Evolutionary conservation across 768 basidiomycete genomes (phyloP).

Genomic region (Phlebiopsis flavidoalba): DNA sequence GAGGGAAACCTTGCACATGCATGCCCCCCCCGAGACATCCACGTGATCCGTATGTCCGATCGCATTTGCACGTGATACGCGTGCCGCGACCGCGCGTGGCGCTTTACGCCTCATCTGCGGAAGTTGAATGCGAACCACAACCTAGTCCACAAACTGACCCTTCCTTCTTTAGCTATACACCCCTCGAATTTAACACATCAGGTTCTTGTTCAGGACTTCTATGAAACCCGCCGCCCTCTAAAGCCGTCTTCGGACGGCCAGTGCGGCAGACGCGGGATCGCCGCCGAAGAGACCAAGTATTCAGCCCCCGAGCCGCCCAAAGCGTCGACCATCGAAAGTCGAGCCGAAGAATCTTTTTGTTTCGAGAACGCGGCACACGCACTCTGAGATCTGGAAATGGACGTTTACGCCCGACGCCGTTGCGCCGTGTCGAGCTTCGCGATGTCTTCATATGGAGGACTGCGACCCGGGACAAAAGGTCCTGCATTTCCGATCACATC

Average conservation of each 20-base stretch:
- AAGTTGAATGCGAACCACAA: conserved; percentile 2
- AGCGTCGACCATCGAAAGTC: not conserved
- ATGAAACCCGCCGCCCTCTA: not conserved
- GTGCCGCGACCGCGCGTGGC: not conserved
- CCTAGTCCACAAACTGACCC: not conserved
- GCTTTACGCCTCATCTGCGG: not conserved
- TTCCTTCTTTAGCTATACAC: not conserved
- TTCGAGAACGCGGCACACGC: not conserved
- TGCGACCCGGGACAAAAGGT: conserved; percentile 17
- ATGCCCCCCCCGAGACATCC: too few relatives aligned
- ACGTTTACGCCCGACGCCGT: conserved; percentile 21
- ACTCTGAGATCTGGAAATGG: conserved; percentile 19
- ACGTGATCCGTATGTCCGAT: not conserved
- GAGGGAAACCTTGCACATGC: too few relatives aligned
- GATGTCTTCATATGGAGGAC: conserved; percentile 20
- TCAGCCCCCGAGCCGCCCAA: not conserved
- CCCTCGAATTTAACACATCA: not conserved
- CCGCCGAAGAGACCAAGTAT: not conserved
- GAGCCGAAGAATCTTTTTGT: not conserved
- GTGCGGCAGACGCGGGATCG: not conserved
- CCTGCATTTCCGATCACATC: not conserved
- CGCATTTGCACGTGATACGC: not conserved
- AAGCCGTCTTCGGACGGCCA: not conserved
- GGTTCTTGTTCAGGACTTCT: not conserved
- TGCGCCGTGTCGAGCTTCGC: conserved; percentile 21